Evolutionary conservation across 1,284 basidiomycete species (phyloP).

Genomic region (Pterulicium gracile): DNA sequence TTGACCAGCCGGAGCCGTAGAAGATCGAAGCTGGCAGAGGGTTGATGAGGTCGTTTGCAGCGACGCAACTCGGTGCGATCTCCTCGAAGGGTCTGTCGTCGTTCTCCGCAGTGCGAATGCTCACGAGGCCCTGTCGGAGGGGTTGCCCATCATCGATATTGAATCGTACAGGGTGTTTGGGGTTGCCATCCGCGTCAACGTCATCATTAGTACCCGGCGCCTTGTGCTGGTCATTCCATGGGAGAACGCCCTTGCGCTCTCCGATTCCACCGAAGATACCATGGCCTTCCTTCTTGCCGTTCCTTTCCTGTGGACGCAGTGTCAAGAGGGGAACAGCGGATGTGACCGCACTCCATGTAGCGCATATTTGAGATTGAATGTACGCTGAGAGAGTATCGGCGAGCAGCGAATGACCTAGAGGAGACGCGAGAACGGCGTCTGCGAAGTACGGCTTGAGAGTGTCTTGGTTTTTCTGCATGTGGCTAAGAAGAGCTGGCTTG

Average conservation of each 20-base stretch:
- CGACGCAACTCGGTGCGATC: slow-evolving; percentile 81
- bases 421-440: slow-evolving; percentile 77
- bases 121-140: slow-evolving; percentile 65
- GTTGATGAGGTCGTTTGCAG: slow-evolving; percentile 90
- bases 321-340: slow-evolving; percentile 38
- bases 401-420: slow-evolving; percentile 73
- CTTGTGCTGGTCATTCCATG: neutral
- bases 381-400: slow-evolving; percentile 81
- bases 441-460: slow-evolving; percentile 59
- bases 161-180: slow-evolving; percentile 11
- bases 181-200: slow-evolving; percentile 19
- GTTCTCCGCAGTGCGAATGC: slow-evolving; percentile 47
- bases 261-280: slow-evolving; percentile 69
- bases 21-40: slow-evolving; percentile 85
- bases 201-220: slow-evolving; percentile 28
- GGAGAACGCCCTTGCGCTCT: slow-evolving; percentile 45
- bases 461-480: slow-evolving; percentile 64
- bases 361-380: slow-evolving; percentile 80
- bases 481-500: slow-evolving; percentile 24
- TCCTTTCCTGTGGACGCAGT: slow-evolving; percentile 41
- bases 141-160: slow-evolving; percentile 27
- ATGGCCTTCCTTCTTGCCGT: slow-evolving; percentile 28
- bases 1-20: slow-evolving; percentile 82
- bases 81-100: slow-evolving; percentile 60
- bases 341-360: slow-evolving; percentile 69